A percentile compares a stretch with the other conserved stretches of the same genome.
Evolutionary conservation across 2,329 filamentous ascomycete genomes (phyloP).

Genomic region (Aspergillus fumigatus): DNA sequence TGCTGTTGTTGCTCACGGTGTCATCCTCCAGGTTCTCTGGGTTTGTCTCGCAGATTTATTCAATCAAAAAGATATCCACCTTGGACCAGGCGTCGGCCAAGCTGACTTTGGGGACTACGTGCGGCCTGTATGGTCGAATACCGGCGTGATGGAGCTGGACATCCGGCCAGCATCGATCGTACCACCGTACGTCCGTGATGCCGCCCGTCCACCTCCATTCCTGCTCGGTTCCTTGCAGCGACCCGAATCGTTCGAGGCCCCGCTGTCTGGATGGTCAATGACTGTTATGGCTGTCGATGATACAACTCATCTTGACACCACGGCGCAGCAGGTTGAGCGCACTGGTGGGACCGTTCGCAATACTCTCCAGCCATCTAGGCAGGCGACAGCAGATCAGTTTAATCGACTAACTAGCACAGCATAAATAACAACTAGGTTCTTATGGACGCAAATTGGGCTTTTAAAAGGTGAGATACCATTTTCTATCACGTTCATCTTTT

Average conservation of each 20-base stretch:
- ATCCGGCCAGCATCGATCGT: constrained; percentile 17
- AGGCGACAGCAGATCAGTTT: constrained; percentile 71
- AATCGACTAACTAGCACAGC: constrained; percentile 51
- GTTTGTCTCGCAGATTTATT: constrained; percentile 58
- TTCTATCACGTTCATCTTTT: not conserved
- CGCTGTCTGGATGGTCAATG: constrained; percentile 39
- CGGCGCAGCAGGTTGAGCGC: constrained; percentile 52
- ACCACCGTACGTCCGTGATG: not conserved
- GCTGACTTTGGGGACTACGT: constrained; percentile 40
- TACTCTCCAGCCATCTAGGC: constrained; percentile 65
- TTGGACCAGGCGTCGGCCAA: constrained; percentile 37
- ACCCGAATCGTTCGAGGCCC: not conserved
- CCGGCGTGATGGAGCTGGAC: constrained; percentile 54
- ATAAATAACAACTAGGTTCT: constrained; percentile 1
- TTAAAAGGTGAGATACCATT: not conserved
- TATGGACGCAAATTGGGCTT: constrained; percentile 4
- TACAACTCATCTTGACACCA: constrained; percentile 59
- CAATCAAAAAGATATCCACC: constrained; percentile 40
- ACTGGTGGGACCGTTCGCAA: constrained; percentile 78
- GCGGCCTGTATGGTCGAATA: constrained; percentile 61
- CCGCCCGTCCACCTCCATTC: not conserved
- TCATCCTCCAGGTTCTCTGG: constrained; percentile 55
- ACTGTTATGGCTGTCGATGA: constrained; percentile 62
- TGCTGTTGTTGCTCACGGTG: constrained; percentile 56
- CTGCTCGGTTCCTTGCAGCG: not conserved